Base-by-base conservation (phyloP, 495 filamentous ascomycete species). In the Bombardia bombarda region DNA sequence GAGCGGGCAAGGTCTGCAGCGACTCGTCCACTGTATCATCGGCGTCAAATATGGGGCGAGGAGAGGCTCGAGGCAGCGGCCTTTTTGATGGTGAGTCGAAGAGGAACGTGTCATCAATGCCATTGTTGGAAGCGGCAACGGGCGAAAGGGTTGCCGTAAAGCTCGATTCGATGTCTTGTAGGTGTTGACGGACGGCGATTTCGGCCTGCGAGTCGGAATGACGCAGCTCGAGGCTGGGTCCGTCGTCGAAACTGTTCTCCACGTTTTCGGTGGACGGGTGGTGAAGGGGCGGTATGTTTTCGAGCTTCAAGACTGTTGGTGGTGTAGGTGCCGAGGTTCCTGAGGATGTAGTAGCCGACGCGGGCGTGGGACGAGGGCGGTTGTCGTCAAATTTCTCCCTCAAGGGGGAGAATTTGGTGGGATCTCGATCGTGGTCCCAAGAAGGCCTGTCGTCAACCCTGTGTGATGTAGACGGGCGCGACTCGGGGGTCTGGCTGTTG, bases 141-240 rank as follows among this genome's bases (percentile, higher is more conserved):
- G 68, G 74, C 32, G 75, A 76, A 35, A 69, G 51, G 34, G 75
- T 73, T 20, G 73, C 72, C 30, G 89, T 40, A 50, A 94, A 93
- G 55, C 86, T 93, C 7, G 87, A 93, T 58, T 95, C 89, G 45
- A 92, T 77, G 55, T 94, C 88, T 67, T 86, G 82, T 44, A 94
- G 57, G 57, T 85, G 83, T 42, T 66, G 63, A 23, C 62, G 62
- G 12, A 70, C 63, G 25, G 61, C 60, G n/a, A 62, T 60, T 35
- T 73, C 70, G 42, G 66, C 65, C 25, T 71, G 46, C 3, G 70
- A 67, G 34, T 73, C 68, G 35, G 59, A 52, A 25, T 45, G 58
- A 45, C 43, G 55, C 32, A 58, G 49, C 12, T 70, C 61, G 32
- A 68, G n/a, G 19, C 57, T 63, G 4, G 64, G 61, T 22, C 62